Base-by-base conservation (phyloP, 2,329 filamentous ascomycete genomes). In the Microthyrium microscopicum region DNA sequence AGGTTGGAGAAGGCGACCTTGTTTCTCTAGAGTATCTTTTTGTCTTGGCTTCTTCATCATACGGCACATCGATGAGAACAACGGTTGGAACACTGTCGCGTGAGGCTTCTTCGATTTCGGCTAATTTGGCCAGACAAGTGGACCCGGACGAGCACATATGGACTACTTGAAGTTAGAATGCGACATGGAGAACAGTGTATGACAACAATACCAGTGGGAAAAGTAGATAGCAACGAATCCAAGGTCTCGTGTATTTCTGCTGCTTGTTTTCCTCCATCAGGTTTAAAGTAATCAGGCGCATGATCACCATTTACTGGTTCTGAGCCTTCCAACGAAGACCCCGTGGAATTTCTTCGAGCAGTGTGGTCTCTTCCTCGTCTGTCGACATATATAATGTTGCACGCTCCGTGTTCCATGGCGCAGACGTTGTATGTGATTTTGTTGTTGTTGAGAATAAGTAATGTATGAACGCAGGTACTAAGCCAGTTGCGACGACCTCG, bases 341-440 rank as follows among this genome's bases (percentile, higher is more conserved):
- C n/a, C n/a, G n/a, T n/a, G 19, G 34, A 12, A 6, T 36, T 29
- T 31, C 48, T 47, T 26, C 47, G 47, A 26, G 57, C 52, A 40
- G 52, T 46, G 41, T 55, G 53, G 38, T 56, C 53, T 41, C 54
- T 49, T 38, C 54, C 54, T 34, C 55, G 51, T 31, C 55, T 50
- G 44, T 59, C 54, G 40, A 58, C 46, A 48, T 59, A 59, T 39
- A 59, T 54, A 33, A 59, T 49, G 45, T 57, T 57, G 47, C 55
- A 58, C 37, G 52, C 49, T 44, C 54, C 55, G 53, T 56, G 53
- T 37, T 57, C 54, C 56, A 59, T 59, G n/a, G n/a, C n/a, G n/a
- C n/a, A n/a, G n/a, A n/a, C n/a, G n/a, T n/a, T n/a, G n/a, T n/a
- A n/a, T n/a, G n/a, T n/a, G n/a, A n/a, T n/a, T n/a, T n/a, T n/a